Base-by-base conservation (phyloP, 192 early-diverging fungal species). In the Backusella macrospora region DNA sequence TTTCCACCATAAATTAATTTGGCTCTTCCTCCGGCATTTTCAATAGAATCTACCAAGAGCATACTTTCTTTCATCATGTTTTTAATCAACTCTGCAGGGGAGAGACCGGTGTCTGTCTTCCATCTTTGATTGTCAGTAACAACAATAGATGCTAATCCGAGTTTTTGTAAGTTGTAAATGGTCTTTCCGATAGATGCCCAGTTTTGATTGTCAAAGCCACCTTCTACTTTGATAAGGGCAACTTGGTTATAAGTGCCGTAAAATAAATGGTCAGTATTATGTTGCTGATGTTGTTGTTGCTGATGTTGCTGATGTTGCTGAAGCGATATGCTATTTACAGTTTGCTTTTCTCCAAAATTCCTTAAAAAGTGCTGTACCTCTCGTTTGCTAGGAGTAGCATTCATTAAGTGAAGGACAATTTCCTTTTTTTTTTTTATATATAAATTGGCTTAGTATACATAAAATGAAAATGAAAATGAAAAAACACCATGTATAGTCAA, bases 21-120 rank as follows among this genome's bases (percentile, higher is more conserved):
- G 4, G 92, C 90, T 12, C 84, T 78, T 39, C 93, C 95, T 18
- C 92, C 92, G 45, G 86, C 86, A 10, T 75, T 78, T 73, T 96
- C 94, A 62, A 97, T 90, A 10, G 87, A 85, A 38, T 96, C 90
- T 0, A 88, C 85, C 8, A 94, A 55, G 8, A 84, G 80, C 73
- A 81, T 79, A 68, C 80, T 77, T 18, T 90, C 86, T 5, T 81
- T 78, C 23, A 89, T 78, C 80, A 89, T 83, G 49, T 73, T 65
- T 14, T 71, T 39, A 26, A 71, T 73, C 0, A 77, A 70, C 42
- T 82, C 69, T 75, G 42, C 62, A 47, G 73, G 40, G 5, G 9
- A 18, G 12, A 13, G 8, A 67, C 63, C 59, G 64, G 34, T 4
- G 3, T 72, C 65, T 5, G 39, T 62, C 6, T 37, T 74, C 86